Base-by-base conservation (phyloP, 2,329 filamentous ascomycete genomes). In the Hyphodiscus sp. region DNA sequence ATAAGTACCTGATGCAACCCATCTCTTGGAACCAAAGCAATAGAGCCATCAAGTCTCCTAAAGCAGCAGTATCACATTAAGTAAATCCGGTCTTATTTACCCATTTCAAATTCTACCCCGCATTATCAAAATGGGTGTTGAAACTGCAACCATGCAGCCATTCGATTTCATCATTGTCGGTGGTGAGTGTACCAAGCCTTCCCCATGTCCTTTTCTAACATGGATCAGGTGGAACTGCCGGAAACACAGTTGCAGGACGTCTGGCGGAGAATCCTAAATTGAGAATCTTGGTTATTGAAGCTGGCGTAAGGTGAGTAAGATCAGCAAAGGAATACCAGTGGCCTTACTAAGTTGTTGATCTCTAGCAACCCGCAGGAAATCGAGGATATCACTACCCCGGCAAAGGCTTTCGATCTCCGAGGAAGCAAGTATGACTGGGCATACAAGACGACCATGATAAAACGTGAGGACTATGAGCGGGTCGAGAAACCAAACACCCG, bases 391-490 rank as follows among this genome's bases (percentile, higher is more conserved):
- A 76, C 70, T 4, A 82, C 78, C 3, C 80, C 79, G 0, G 71
- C 76, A 1, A 68, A 69, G 9, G 78, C 76, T 38, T 76, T 83
- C 60, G 72, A 75, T 2, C 73, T 83, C 0, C 75, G 80, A 16
- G 74, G 73, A 41, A 78, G 76, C 63, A 67, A 80, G 61, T 74
- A 81, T 57, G 80, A 84, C 65, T 83, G 79, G 79, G 70, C 70
- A 0, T 85, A 82, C 68, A 83, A 84, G 69, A 79, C 78, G 1
- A 82, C 78, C 29, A 76, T 85, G 68, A 75, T 84, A 63, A 74
- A 81, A 51, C 74, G 79, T 1, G 70, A 73, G 11, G 79, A 84
- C 60, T 84, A 83, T 62, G 76, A 77, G 49, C 77, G 81, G 11
- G 70, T 83, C 41, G 80, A 85, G 64, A 83, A 83, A 70, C 80